Conservation (phyloP, 2,329 filamentous ascomycete genomes). For the Exophiala sp. region DNA sequence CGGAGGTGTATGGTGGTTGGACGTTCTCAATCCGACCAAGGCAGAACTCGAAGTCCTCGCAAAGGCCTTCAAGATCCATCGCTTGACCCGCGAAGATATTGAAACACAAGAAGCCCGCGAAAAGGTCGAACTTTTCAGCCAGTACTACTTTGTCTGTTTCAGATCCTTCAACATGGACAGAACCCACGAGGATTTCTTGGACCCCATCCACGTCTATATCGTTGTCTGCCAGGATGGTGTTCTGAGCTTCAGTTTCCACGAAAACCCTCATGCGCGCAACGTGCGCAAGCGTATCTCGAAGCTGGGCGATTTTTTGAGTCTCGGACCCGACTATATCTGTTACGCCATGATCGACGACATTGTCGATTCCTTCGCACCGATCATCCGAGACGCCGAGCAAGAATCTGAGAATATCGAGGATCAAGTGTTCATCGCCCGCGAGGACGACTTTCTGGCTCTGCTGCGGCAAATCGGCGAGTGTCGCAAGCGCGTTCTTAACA, state of each 20-base stretch:
- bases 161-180: slow-evolving; percentile 86
- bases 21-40: slow-evolving; percentile 84
- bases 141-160: slow-evolving; percentile 98
- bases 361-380: slow-evolving; percentile 89
- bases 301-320: slow-evolving; percentile 87
- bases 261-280: slow-evolving; percentile 80
- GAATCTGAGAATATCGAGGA: slow-evolving; percentile 94
- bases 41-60: slow-evolving; percentile 85
- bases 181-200: slow-evolving; percentile 75
- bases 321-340: slow-evolving; percentile 98
- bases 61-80: slow-evolving; percentile 93
- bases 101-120: slow-evolving; percentile 91
- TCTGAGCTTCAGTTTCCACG: slow-evolving; percentile 87
- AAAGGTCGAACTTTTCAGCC: slow-evolving; percentile 96
- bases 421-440: slow-evolving; percentile 85
- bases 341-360: slow-evolving; percentile 99
- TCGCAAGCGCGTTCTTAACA: slow-evolving; percentile 89
- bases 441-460: slow-evolving; percentile 84
- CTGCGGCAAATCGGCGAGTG: slow-evolving; percentile 83
- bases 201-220: slow-evolving; percentile 94
- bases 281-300: slow-evolving; percentile 89
- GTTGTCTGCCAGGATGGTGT: slow-evolving; percentile 95
- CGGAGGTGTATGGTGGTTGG: slow-evolving; percentile 97
- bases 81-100: slow-evolving; percentile 94
- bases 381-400: slow-evolving; percentile 79